These are phyloP conservation scores for Perkinsus marinus DNA, from an alignment of 169 alveolate species.

Conservation along the genomic window DNA sequence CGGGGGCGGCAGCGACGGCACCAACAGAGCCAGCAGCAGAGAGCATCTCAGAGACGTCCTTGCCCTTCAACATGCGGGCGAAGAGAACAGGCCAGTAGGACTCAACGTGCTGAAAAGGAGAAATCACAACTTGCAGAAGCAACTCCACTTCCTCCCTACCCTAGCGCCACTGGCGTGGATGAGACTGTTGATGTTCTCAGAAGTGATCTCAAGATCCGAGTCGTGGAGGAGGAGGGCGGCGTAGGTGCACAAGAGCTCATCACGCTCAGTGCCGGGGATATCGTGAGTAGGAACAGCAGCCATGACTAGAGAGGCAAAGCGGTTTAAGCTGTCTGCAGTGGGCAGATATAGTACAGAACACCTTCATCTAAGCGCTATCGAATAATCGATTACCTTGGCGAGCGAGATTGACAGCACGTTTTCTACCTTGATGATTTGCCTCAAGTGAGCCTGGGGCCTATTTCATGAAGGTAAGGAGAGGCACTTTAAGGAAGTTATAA, in stretches of 20 bases:
- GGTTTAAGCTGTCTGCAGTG: neutral
- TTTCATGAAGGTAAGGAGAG: too few relatives aligned
- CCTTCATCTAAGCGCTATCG: neutral
- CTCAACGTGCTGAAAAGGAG: slow-evolving; percentile 40
- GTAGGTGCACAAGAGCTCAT: slow-evolving; percentile 83
- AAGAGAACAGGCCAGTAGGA: slow-evolving; percentile 84
- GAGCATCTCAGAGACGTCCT: slow-evolving; percentile 39
- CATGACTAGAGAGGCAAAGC: slow-evolving; percentile 26
- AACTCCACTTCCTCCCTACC: neutral
- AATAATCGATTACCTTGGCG: neutral
- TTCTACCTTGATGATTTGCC: neutral
- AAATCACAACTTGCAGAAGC: neutral
- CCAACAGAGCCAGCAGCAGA: slow-evolving; percentile 41
- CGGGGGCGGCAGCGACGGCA: slow-evolving; percentile 47
- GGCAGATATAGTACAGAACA: neutral
- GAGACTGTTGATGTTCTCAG: slow-evolving; percentile 67
- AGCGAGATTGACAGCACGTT: neutral
- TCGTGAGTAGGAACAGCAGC: slow-evolving; percentile 49
- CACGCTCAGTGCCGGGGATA: slow-evolving; percentile 55
- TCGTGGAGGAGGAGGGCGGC: slow-evolving; percentile 80
- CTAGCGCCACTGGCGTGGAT: slow-evolving; percentile 70
- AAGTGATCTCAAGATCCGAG: slow-evolving; percentile 74
- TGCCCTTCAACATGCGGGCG: slow-evolving; percentile 73
- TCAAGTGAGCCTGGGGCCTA: neutral
- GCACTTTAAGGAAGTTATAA: too few relatives aligned